Evolutionary conservation across 2,329 filamentous ascomycete genomes (phyloP).

Genomic region (Acephala macrosclerotiorum): DNA sequence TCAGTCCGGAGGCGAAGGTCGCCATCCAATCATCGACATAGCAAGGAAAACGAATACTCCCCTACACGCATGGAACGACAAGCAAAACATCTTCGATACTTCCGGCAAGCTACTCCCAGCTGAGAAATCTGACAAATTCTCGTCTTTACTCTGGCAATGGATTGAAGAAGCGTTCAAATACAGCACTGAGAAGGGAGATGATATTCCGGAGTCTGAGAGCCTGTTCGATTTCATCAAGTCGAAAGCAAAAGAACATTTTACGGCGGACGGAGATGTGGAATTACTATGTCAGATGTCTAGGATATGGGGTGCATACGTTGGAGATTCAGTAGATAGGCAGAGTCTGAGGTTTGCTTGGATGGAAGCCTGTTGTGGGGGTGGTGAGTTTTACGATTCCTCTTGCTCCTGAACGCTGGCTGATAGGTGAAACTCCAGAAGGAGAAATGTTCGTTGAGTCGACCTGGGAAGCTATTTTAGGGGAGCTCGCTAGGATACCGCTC

Average conservation of each 20-base stretch:
- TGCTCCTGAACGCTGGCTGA: neutral
- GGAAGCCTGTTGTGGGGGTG: conserved; percentile 63
- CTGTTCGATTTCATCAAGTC: conserved; percentile 61
- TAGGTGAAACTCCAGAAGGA: conserved; percentile 18
- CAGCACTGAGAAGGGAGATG: conserved; percentile 56
- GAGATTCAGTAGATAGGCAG: conserved; percentile 55
- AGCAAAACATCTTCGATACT: conserved; percentile 52
- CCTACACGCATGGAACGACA: conserved; percentile 55
- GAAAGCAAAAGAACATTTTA: conserved; percentile 53
- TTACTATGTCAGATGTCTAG: conserved; percentile 49
- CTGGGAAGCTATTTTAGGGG: conserved; percentile 27
- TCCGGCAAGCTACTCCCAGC: conserved; percentile 48
- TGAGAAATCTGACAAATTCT: conserved; percentile 38
- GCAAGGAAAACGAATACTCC: conserved; percentile 56
- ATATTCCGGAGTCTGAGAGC: conserved; percentile 56
- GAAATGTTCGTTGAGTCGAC: conserved; percentile 31
- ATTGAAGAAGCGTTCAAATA: conserved; percentile 60
- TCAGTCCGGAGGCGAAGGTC: conserved; percentile 44
- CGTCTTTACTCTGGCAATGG: conserved; percentile 57
- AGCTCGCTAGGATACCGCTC: conserved; percentile 24
- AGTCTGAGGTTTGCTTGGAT: conserved; percentile 65
- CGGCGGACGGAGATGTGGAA: conserved; percentile 45
- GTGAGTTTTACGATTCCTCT: conserved; percentile 41
- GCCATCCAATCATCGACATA: conserved; percentile 59
- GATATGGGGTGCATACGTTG: conserved; percentile 61